phyloP scores from a whole-genome alignment of 257 asterid species.

The Nicotiana sylvestris region DNA sequence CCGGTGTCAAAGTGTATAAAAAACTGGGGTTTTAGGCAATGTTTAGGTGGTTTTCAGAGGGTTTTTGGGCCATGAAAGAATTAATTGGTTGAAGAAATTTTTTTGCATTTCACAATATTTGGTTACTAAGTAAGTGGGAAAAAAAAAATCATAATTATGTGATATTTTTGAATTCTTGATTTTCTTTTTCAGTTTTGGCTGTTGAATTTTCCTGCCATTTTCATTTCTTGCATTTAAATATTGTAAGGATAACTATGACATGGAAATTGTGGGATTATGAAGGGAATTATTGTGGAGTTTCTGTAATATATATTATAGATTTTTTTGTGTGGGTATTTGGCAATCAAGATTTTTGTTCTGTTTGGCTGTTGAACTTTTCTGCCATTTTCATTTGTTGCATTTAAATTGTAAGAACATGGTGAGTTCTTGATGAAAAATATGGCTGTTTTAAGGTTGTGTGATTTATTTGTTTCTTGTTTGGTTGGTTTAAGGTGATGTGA shows the following conservation, averaged over 20 bases:
- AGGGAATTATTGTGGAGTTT: no score
- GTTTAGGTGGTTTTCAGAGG: slow-evolving; percentile 48
- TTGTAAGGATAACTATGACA: no score
- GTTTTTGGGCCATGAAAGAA: slow-evolving; percentile 28
- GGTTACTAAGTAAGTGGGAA: neutral
- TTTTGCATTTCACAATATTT: slow-evolving; percentile 4
- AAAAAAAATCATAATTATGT: neutral
- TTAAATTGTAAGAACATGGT: neutral
- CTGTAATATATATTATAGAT: no score
- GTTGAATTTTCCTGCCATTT: neutral
- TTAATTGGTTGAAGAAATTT: no score
- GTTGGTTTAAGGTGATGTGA: neutral
- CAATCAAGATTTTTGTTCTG: neutral
- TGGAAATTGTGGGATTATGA: no score
- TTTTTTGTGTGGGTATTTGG: neutral
- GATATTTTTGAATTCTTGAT: neutral
- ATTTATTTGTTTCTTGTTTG: neutral
- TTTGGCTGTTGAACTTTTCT: neutral
- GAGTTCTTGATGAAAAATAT: neutral
- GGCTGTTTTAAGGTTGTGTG: neutral
- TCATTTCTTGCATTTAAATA: neutral
- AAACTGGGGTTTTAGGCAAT: slow-evolving; percentile 61
- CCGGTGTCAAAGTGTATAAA: slow-evolving; percentile 53
- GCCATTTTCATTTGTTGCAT: neutral
- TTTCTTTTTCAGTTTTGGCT: neutral